A percentile compares a stretch with the other conserved stretches of the same genome.
Conservation (phyloP, 148 eudicot species). For the Fagopyrum esculentum region DNA sequence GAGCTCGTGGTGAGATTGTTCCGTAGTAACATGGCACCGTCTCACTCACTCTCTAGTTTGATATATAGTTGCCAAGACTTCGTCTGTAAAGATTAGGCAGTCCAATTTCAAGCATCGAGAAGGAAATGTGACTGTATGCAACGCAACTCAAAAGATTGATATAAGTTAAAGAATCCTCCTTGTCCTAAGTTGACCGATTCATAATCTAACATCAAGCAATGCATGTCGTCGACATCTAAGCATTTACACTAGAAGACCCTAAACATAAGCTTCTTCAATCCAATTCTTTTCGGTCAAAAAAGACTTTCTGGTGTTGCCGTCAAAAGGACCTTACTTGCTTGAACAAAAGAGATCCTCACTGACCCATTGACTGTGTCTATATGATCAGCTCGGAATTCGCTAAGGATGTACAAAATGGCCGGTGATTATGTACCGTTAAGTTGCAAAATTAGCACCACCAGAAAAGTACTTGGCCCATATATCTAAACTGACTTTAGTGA, state of each 20-base stretch:
- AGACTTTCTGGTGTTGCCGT: not conserved
- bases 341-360: not conserved
- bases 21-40: too few species aligned
- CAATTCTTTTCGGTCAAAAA: conserved; percentile 6
- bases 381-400: conserved; percentile 4
- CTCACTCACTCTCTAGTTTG: too few species aligned
- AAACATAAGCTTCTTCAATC: conserved; percentile 9
- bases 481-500: not conserved
- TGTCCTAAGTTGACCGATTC: not conserved
- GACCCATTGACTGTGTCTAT: not conserved
- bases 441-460: not conserved
- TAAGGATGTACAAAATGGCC: conserved; percentile 13
- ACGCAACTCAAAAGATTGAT: conserved; percentile 5
- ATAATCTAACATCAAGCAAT: not conserved
- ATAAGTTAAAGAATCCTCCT: not conserved
- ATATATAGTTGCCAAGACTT: too few species aligned
- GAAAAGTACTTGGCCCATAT: not conserved
- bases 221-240: not conserved
- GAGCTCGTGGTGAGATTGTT: too few species aligned
- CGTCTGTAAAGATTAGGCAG: too few species aligned
- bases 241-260: not conserved
- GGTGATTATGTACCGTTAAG: conserved; percentile 6
- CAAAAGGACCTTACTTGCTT: conserved; percentile 2
- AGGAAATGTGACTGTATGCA: not conserved
- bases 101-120: not conserved